Percentiles rank a stretch among this genome's conserved stretches.
phyloP scores from a whole-genome alignment of 192 early-diverging fungal species.

The Gamsiella multidivaricata region DNA sequence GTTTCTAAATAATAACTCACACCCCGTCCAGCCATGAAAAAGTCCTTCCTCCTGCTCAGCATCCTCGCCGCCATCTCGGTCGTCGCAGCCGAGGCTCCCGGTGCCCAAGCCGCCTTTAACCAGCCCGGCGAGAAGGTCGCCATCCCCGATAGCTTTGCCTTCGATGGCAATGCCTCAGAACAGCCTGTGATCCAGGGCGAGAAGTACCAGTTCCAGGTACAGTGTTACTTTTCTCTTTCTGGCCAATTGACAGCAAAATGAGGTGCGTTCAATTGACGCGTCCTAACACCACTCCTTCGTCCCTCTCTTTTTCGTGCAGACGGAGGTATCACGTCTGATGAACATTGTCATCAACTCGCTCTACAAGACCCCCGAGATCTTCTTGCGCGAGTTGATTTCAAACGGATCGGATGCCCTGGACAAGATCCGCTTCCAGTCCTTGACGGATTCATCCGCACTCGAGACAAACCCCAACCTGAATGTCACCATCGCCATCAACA shows the following conservation, averaged over 20 bases:
- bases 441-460: conserved; percentile 77
- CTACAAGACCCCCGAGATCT: conserved; percentile 96
- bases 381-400: conserved; percentile 96
- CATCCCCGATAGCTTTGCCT: conserved; percentile 51
- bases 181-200: conserved; percentile 37
- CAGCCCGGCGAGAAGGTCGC: conserved; percentile 32
- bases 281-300: not conserved
- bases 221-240: not conserved
- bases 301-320: conserved; percentile 57
- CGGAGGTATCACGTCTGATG: conserved; percentile 92
- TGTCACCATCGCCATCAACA: conserved; percentile 84
- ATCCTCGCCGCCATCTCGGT: conserved; percentile 52
- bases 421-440: conserved; percentile 84
- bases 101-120: conserved; percentile 44
- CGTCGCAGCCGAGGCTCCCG: conserved; percentile 45
- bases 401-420: conserved; percentile 97
- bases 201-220: conserved; percentile 53
- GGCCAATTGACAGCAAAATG: no score
- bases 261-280: not conserved
- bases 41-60: conserved; percentile 40
- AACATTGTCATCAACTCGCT: conserved; percentile 96
- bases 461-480: conserved; percentile 76
- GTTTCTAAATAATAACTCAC: not conserved
- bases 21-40: conserved; percentile 30
- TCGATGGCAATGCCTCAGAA: conserved; percentile 12